phyloP scores from a whole-genome alignment of 2,329 filamentous ascomycete genomes.

The Cercospora sp. region DNA sequence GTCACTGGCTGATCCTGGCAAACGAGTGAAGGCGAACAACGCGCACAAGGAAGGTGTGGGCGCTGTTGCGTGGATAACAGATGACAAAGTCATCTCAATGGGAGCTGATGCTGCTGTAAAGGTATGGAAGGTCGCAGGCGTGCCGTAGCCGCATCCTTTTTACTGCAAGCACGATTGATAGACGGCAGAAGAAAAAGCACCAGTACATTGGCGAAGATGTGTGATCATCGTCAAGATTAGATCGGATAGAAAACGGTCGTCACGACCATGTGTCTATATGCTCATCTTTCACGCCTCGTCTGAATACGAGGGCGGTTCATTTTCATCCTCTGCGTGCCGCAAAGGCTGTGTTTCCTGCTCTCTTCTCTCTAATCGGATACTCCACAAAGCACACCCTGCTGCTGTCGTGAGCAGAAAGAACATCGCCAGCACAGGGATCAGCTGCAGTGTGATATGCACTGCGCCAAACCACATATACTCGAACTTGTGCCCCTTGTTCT shows the following conservation, averaged over 20 bases:
- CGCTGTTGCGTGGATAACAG: slow-evolving; percentile 77
- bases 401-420: slow-evolving; percentile 89
- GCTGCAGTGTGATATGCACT: slow-evolving; percentile 76
- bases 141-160: slow-evolving; percentile 12
- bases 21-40: slow-evolving; percentile 78
- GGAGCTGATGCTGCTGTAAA: slow-evolving; percentile 91
- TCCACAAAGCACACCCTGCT: slow-evolving; percentile 84
- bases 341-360: slow-evolving; percentile 16
- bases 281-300: slow-evolving; percentile 33
- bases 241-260: not conserved
- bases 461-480: slow-evolving; percentile 95
- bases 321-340: slow-evolving; percentile 26
- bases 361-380: slow-evolving; percentile 70
- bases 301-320: slow-evolving; percentile 33
- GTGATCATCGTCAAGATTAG: not conserved
- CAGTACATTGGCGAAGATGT: not conserved
- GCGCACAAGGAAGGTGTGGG: slow-evolving; percentile 96
- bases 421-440: slow-evolving; percentile 90
- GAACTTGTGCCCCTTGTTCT: slow-evolving; percentile 63
- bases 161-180: not conserved
- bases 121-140: slow-evolving; percentile 70
- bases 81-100: slow-evolving; percentile 68
- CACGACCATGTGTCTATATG: not conserved
- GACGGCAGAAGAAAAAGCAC: not conserved
- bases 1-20: slow-evolving; percentile 80